Conservation (phyloP, 345 rosid species). For the Ailanthus altissimus region DNA sequence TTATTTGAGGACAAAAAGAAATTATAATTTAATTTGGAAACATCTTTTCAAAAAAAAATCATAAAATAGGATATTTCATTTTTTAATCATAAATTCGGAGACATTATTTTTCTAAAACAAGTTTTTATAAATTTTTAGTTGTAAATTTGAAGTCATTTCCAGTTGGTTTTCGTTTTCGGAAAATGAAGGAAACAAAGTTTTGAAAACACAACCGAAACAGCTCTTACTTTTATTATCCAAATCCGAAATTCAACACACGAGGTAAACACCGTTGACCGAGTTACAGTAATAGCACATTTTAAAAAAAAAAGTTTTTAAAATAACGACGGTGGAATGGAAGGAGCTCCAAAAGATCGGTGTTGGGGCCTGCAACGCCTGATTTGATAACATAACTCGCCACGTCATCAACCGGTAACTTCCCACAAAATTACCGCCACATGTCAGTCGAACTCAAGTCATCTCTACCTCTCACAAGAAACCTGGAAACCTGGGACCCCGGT, state of each 20-base stretch:
- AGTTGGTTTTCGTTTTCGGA: no score
- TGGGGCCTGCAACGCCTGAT: neutral
- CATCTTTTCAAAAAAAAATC: no score
- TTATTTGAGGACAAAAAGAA: no score
- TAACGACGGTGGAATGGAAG: neutral
- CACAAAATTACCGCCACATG: constrained; percentile 7
- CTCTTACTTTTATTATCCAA: neutral
- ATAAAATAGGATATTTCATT: no score
- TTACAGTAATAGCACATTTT: neutral
- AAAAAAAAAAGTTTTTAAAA: neutral
- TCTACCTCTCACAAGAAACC: neutral
- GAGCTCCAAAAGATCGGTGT: neutral
- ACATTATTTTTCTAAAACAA: no score
- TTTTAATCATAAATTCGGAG: no score
- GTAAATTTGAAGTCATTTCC: no score
- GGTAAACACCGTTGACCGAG: neutral
- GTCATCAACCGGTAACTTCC: neutral
- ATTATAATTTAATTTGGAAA: no score
- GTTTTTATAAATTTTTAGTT: no score
- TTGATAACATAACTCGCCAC: neutral
- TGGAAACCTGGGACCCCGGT: neutral
- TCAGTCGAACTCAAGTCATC: neutral
- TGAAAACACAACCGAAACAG: no score
- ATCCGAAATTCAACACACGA: neutral
- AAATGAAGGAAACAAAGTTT: no score